These are phyloP conservation scores for Perkinsela sp. DNA, from an alignment of 208 protist species.

Conservation along the genomic window DNA sequence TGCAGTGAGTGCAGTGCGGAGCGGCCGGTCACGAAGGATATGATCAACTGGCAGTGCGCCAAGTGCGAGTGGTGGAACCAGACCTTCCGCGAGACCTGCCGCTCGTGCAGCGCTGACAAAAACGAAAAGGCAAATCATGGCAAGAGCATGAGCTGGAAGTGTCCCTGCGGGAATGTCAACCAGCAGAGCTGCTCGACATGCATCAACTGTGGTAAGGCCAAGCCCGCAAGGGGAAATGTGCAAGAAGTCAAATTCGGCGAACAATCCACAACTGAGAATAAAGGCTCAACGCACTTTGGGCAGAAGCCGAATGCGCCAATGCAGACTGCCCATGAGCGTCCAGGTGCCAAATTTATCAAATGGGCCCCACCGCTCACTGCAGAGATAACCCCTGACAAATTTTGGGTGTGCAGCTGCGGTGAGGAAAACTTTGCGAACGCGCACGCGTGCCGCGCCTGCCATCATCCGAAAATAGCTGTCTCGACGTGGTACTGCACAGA, in stretches of 20 bases:
- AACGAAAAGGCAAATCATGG: neutral
- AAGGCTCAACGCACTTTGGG: no score
- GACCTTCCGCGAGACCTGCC: neutral
- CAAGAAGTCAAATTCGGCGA: no score
- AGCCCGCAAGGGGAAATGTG: no score
- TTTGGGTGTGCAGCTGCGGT: neutral
- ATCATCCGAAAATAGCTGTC: neutral
- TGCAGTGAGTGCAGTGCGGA: neutral
- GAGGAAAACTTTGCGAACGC: neutral
- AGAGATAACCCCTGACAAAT: neutral
- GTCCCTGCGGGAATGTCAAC: neutral
- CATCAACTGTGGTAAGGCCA: neutral
- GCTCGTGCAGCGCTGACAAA: neutral
- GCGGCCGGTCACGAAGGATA: neutral
- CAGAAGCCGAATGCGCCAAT: no score
- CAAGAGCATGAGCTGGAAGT: neutral
- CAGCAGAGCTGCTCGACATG: neutral
- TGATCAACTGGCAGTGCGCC: neutral
- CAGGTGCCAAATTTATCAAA: neutral
- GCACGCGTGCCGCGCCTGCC: neutral
- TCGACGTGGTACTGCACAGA: neutral
- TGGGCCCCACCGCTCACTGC: neutral
- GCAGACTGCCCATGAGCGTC: no score
- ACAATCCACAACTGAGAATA: no score
- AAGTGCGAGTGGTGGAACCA: neutral